Base-by-base conservation (phyloP, 75 land plant genomes). In the Sequoia sempervirens region DNA sequence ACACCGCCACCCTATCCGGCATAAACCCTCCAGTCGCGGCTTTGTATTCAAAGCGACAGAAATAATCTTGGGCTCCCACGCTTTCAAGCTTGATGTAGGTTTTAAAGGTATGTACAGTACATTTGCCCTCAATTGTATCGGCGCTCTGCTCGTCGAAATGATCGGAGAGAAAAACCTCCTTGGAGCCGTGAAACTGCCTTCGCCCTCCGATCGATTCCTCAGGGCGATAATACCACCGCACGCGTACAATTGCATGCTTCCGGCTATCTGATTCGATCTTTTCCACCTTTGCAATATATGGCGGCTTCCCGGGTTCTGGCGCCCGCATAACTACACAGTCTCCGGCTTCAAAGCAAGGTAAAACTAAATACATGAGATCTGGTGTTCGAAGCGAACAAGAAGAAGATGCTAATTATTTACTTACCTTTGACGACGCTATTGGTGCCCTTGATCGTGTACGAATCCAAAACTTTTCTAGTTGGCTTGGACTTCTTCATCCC, bases 361-460 rank as follows among this genome's bases (percentile, higher is more conserved):
- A 28, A 37, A 81, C 9, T 32, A n/a, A 38, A 38, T 56, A 47
- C 36, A 30, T 15, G 43, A 72, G 45, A 37, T 69, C 45, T 10
- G 26, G 18, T 32, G 80, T 17, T 28, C 34, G 18, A 83, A 69
- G 17, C 36, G 43, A 18, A 74, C 5, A 45, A 40, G 82, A 26
- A 9, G 10, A 10, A n/a, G 14, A 78, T 30, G 32, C n/a, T 30
- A 15, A 26, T 30, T 10, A 32, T 13, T 47, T 3, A 0, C 50
- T 54, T 83, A 88, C 91, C 90, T 90, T 90, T 90, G 43, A 90
- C 89, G 15, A 85, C 50, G 79, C 83, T 88, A 80, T 86, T 79
- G 20, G 91, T 90, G 3, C 90, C 91, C 81, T 88, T 88, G 81
- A 90, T 83, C 38, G 90, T 68, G 85, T 89, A 90, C 43, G 91